Evolutionary conservation across 768 basidiomycete genomes (phyloP), one percentile per base, ranked within the genome.

Genomic region (Xerocomus brunneocitrinus): DNA sequence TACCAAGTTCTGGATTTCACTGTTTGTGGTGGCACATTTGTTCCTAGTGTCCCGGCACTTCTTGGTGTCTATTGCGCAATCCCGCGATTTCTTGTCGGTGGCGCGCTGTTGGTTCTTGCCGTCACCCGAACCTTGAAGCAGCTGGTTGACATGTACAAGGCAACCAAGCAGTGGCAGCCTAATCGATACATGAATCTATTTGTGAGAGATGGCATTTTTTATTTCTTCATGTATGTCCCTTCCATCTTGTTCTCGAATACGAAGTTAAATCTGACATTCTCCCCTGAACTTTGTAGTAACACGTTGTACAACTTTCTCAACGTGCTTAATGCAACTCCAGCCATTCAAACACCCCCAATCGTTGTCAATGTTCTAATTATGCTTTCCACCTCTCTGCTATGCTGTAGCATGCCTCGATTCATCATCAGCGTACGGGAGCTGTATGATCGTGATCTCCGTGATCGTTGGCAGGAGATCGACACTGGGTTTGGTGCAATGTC

Each of bases 171-270:
- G 19, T 19, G 19, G 19, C 19, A 19, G 19, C 19, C 19, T 19
- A 19, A 19, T 19, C 19, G 19, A 19, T 19, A 19, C 19, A 19
- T 19, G 50, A n/a, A 36, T 5, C 42, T 3, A 5, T 31, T 62
- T 3, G 14, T 10, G 10, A 46, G 27, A 10, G 61, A 61, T 8
- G 59, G 59, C 3, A n/a, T 50, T 0, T 24, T 53, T 5, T 62
- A 58, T 16, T 61, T 62, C 24, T 0, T 58, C 3, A 19, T 25
- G 60, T 62, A 41, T 3, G 60, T 55, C 50, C 4, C 14, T 16
- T 38, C n/a, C 8, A 19, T n/a, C 35, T 12, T 35, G 35, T 12
- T 14, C 14, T 16, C 9, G 35, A 4, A 16, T 35, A 4, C 9
- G 8, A 4, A 14, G 9, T 4, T 8, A 35, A 35, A 4, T 35